Conservation (phyloP, 2,329 filamentous ascomycete species). For the Venturia carpophila region DNA sequence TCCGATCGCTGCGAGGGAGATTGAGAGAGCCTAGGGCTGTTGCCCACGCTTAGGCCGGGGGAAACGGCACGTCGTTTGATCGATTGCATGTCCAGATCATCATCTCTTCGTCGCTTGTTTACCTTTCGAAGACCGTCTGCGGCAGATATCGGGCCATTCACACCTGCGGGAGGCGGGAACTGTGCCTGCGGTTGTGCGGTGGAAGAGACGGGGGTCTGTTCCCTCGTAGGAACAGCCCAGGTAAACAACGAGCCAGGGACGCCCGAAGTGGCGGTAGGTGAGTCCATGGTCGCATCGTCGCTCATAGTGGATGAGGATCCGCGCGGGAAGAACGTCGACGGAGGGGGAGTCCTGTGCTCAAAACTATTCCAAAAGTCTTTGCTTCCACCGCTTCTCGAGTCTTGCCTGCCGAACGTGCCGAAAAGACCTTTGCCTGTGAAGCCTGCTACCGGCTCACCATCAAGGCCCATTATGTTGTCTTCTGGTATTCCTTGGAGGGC, state of each 20-base stretch:
- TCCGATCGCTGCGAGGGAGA: constrained; percentile 69
- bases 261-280: constrained; percentile 39
- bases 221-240: constrained; percentile 14
- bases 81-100: constrained; percentile 78
- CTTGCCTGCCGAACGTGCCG: constrained; percentile 67
- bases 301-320: constrained; percentile 45
- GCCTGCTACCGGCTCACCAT: constrained; percentile 25
- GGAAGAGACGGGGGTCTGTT: not conserved
- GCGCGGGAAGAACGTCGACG: constrained; percentile 45
- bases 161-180: constrained; percentile 22
- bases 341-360: constrained; percentile 56
- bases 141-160: constrained; percentile 27
- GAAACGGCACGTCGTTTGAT: constrained; percentile 91
- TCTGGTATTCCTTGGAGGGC: constrained; percentile 62
- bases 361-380: constrained; percentile 75
- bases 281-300: constrained; percentile 68
- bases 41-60: constrained; percentile 83
- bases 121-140: constrained; percentile 37
- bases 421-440: constrained; percentile 39
- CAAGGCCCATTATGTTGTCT: constrained; percentile 55
- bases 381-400: constrained; percentile 56
- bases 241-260: constrained; percentile 21
- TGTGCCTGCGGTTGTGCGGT: constrained; percentile 10
- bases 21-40: constrained; percentile 74
- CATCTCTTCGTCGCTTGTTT: constrained; percentile 73